Base-by-base conservation (phyloP, 768 basidiomycete genomes). In the Lentinula sp. region DNA sequence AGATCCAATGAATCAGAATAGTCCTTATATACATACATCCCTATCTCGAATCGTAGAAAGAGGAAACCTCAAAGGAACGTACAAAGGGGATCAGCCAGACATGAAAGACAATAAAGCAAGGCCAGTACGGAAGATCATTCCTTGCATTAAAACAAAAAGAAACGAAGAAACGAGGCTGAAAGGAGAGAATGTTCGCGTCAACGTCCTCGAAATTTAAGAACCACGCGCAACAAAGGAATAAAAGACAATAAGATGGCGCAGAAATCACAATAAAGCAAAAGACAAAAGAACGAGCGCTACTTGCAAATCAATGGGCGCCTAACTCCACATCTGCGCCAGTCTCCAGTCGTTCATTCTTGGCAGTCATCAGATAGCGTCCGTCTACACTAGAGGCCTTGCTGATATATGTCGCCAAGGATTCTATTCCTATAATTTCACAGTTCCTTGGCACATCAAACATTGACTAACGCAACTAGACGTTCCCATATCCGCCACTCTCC, bases 401-500 rank as follows among this genome's bases (percentile, higher is more conserved):
- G 28, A 28, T 28, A 28, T 3, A 28, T 28, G 28, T 28, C 28
- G 28, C 42, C 42, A n/a, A 43, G 16, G 13, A n/a, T 16, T 28
- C 13, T 5, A 43, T 15, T 43, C 13, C 8, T 20, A 48, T 9
- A 48, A 9, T 20, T 18, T 23, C 28, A 28, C 28, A 28, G 28
- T 3, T 28, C 28, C 28, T 3, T 3, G 28, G 28, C 28, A 4
- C n/a, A 2, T 18, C 18, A 20, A 48, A 12, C 46, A 23, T 10
- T 9, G 23, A 48, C 0, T 6, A 9, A 48, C 46, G 37, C 20
- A 28, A 8, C 46, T 48, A 86, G 7, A 87, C 79, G 60, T 62
- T 76, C 48, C 85, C 85, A 59, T 82, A 80, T 15, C 76, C 77
- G 8, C 82, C 84, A 48, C 80, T 72, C 57, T 75, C 77, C 63